These are phyloP conservation scores for Candida michaelii DNA, from an alignment of 805 yeast species.

Conservation along the genomic window DNA sequence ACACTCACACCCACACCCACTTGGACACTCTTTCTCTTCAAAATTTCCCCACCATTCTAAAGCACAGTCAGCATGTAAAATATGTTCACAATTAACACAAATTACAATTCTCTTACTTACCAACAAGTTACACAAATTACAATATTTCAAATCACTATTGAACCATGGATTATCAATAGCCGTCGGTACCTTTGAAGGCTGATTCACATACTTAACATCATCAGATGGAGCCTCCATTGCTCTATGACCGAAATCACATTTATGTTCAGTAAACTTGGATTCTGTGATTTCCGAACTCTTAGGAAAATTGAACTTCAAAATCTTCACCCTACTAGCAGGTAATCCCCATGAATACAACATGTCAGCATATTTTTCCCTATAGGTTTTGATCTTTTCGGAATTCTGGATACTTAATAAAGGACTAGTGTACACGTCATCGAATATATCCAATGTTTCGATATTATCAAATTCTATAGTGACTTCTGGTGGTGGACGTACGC, in stretches of 20 bases:
- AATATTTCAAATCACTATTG: slow-evolving; percentile 38
- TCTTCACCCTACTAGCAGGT: slow-evolving; percentile 74
- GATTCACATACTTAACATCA: slow-evolving; percentile 21
- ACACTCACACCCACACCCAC: slow-evolving; percentile 85
- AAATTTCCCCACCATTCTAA: slow-evolving; percentile 68
- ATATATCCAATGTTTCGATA: slow-evolving; percentile 42
- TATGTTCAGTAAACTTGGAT: slow-evolving; percentile 28
- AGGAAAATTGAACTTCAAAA: slow-evolving; percentile 65
- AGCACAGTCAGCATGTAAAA: slow-evolving; percentile 78
- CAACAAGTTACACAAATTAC: slow-evolving; percentile 65
- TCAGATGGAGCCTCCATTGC: too few species aligned
- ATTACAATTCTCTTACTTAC: slow-evolving; percentile 60
- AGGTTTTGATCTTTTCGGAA: slow-evolving; percentile 33
- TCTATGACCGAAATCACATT: slow-evolving; percentile 33
- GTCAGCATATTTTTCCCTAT: slow-evolving; percentile 72
- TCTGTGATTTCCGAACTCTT: slow-evolving; percentile 8
- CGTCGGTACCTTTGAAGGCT: slow-evolving; percentile 24
- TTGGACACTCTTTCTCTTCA: slow-evolving; percentile 55
- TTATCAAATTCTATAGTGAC: slow-evolving; percentile 51
- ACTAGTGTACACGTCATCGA: slow-evolving; percentile 41
- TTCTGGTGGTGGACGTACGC: slow-evolving; percentile 21
- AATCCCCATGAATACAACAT: slow-evolving; percentile 82
- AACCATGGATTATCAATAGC: slow-evolving; percentile 31
- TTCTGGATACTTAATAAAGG: slow-evolving; percentile 43
- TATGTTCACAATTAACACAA: slow-evolving; percentile 76